Evolutionary conservation across 495 filamentous ascomycete species (phyloP).

Genomic region (Penicillium angulare): DNA sequence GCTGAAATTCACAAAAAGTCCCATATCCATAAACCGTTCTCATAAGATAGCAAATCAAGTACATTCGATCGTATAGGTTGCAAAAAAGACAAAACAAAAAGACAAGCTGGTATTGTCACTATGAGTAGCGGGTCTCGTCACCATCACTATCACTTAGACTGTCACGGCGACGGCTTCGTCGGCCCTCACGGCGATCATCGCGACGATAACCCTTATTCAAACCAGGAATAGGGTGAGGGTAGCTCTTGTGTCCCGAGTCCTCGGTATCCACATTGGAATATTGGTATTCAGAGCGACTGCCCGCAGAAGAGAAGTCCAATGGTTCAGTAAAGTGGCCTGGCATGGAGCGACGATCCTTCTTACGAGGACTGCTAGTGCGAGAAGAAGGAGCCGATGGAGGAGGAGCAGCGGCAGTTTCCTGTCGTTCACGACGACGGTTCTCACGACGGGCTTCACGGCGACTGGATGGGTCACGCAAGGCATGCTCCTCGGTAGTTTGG

Average conservation of each 20-base stretch:
- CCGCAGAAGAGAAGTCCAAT: constrained; percentile 46
- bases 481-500: constrained; percentile 52
- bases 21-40: too few relatives aligned
- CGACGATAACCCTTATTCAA: constrained; percentile 54
- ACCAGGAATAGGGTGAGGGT: constrained; percentile 76
- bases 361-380: constrained; percentile 39
- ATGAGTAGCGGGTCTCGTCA: constrained; percentile 29
- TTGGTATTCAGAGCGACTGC: constrained; percentile 46
- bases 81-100: too few relatives aligned
- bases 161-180: constrained; percentile 31
- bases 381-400: constrained; percentile 27
- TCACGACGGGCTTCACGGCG: constrained; percentile 35
- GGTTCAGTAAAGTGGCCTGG: constrained; percentile 59
- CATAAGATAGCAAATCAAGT: too few relatives aligned
- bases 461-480: constrained; percentile 36
- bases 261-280: constrained; percentile 52
- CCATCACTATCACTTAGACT: constrained; percentile 58
- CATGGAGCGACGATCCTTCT: constrained; percentile 36
- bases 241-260: constrained; percentile 71
- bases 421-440: constrained; percentile 10
- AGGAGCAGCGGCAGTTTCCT: constrained; percentile 10
- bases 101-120: too few relatives aligned
- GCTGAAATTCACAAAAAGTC: too few relatives aligned
- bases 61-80: too few relatives aligned
- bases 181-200: constrained; percentile 32